Evolutionary conservation across 1,284 basidiomycete genomes (phyloP).

Genomic region (Porodaedalea pini): DNA sequence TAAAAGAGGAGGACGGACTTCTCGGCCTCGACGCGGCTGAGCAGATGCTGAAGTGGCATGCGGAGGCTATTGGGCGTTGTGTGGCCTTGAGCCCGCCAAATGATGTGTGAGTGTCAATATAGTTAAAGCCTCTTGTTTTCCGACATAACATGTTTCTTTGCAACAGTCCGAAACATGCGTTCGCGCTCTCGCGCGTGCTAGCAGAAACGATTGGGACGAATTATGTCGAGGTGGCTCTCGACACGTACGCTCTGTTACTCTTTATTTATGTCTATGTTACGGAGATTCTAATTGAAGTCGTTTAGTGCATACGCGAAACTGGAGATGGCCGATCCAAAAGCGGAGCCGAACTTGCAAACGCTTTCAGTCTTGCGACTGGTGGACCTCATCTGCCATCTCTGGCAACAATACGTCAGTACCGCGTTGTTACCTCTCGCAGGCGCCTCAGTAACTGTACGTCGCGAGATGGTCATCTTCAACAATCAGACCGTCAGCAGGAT

Average conservation of each 20-base stretch:
- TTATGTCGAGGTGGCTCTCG: slow-evolving; percentile 89
- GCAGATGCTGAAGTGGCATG: slow-evolving; percentile 93
- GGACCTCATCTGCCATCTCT: slow-evolving; percentile 92
- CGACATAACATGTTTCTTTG: neutral
- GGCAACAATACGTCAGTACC: slow-evolving; percentile 95
- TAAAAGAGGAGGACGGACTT: slow-evolving; percentile 78
- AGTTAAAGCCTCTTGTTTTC: neutral
- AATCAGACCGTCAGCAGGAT: slow-evolving; percentile 85
- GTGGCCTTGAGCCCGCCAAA: slow-evolving; percentile 78
- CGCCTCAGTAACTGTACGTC: slow-evolving; percentile 80
- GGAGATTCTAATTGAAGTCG: slow-evolving; percentile 10
- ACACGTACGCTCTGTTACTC: slow-evolving; percentile 61
- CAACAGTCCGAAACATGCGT: slow-evolving; percentile 83
- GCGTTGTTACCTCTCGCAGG: slow-evolving; percentile 88
- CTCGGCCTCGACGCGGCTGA: slow-evolving; percentile 77
- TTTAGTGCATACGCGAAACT: slow-evolving; percentile 68
- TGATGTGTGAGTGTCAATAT: slow-evolving; percentile 67
- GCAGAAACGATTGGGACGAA: slow-evolving; percentile 83
- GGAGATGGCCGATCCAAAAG: slow-evolving; percentile 70
- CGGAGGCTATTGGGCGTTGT: slow-evolving; percentile 89
- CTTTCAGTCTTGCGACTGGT: slow-evolving; percentile 68
- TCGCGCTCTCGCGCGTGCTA: slow-evolving; percentile 82
- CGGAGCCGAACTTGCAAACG: slow-evolving; percentile 77
- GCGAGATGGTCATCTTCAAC: slow-evolving; percentile 94
- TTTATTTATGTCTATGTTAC: slow-evolving; percentile 6